A percentile compares a stretch with the other conserved stretches of the same genome.
phyloP scores from a whole-genome alignment of 768 basidiomycete species.

The Pleurotus sapidus region DNA sequence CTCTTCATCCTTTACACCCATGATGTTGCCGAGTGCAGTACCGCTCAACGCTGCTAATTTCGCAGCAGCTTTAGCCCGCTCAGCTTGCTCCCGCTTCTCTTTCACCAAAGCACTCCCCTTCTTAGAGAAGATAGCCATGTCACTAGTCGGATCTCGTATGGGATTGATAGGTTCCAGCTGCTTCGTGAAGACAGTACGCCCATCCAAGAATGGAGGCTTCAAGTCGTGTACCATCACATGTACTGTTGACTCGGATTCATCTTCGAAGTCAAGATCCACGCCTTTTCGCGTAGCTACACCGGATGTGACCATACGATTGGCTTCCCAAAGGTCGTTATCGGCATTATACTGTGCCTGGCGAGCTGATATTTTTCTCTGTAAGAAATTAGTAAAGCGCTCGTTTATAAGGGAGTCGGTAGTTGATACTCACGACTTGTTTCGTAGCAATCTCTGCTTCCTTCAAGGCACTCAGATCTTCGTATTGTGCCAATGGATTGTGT shows the following conservation, averaged over 20 bases:
- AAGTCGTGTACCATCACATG: conserved; percentile 97
- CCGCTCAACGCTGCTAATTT: conserved; percentile 92
- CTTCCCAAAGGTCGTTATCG: conserved; percentile 98
- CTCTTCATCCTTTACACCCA: conserved; percentile 95
- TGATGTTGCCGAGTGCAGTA: conserved; percentile 93
- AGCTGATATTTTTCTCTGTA: conserved; percentile 85
- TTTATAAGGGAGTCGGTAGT: too few species aligned
- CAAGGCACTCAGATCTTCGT: conserved; percentile 73
- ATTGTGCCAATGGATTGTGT: conserved; percentile 89
- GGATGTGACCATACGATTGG: conserved; percentile 95
- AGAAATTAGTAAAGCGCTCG: neutral
- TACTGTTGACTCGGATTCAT: conserved; percentile 93
- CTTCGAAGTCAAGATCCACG: conserved; percentile 93
- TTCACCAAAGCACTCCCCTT: conserved; percentile 95
- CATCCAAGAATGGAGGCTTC: conserved; percentile 97
- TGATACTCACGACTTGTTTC: conserved; percentile 62
- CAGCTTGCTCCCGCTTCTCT: conserved; percentile 95
- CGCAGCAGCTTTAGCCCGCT: conserved; percentile 93
- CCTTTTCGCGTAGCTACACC: conserved; percentile 87
- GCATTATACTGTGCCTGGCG: conserved; percentile 97
- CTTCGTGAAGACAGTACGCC: conserved; percentile 92
- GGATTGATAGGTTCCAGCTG: conserved; percentile 98
- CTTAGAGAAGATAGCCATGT: conserved; percentile 94
- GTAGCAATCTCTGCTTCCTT: conserved; percentile 75
- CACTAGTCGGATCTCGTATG: conserved; percentile 88